Conservation (phyloP, 2,329 filamentous ascomycete species). For the Microcyclosporella mali region DNA sequence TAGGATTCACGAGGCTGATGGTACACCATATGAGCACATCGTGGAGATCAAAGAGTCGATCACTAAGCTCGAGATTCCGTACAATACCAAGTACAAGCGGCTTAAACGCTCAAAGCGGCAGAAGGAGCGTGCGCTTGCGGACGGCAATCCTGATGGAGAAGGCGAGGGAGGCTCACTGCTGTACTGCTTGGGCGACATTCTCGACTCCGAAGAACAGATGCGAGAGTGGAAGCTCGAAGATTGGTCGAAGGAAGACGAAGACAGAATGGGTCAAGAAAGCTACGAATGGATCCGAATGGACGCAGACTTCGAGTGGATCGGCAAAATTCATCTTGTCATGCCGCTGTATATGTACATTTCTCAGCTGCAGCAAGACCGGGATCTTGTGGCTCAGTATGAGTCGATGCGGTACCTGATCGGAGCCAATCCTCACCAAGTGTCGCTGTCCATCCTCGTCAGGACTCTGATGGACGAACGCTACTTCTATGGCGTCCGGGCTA, state of each 20-base stretch:
- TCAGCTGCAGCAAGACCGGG: constrained; percentile 91
- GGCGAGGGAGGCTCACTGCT: constrained; percentile 69
- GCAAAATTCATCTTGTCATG: constrained; percentile 73
- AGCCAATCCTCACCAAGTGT: constrained; percentile 63
- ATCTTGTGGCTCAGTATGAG: constrained; percentile 80
- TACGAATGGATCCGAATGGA: constrained; percentile 99
- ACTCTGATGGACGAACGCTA: constrained; percentile 89
- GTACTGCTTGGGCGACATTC: constrained; percentile 86
- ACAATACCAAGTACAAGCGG: constrained; percentile 98
- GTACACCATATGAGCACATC: constrained; percentile 96
- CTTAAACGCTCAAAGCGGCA: constrained; percentile 80
- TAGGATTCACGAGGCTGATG: constrained; percentile 94
- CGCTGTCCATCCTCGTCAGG: constrained; percentile 80
- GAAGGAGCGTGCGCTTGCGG: constrained; percentile 67
- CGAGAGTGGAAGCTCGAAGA: constrained; percentile 78
- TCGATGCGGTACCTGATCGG: constrained; percentile 28
- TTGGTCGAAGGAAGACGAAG: constrained; percentile 83
- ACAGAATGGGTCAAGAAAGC: constrained; percentile 87
- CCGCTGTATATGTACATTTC: constrained; percentile 97
- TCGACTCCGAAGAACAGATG: constrained; percentile 75
- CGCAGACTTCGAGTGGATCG: constrained; percentile 97
- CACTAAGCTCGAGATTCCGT: constrained; percentile 87
- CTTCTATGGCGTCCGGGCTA: constrained; percentile 83
- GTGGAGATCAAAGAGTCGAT: constrained; percentile 85
- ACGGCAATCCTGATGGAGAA: constrained; percentile 51